phyloP scores from a whole-genome alignment of 495 filamentous ascomycete genomes.

The Podospora tetraspora region DNA sequence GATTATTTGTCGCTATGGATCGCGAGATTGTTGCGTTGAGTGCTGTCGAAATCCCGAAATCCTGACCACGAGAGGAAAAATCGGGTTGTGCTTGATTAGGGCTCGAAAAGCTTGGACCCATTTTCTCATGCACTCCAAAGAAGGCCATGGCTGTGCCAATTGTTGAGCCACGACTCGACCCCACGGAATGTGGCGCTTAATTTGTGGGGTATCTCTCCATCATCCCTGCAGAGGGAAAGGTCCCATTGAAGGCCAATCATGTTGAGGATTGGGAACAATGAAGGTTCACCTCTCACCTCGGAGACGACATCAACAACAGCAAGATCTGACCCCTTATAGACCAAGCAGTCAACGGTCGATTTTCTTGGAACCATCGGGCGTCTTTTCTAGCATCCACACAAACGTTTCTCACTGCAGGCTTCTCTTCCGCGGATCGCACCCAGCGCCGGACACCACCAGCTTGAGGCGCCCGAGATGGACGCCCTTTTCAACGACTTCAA shows the following conservation, averaged over 20 bases:
- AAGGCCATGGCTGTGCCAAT: constrained; percentile 21
- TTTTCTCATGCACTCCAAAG: not conserved
- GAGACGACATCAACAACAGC: not conserved
- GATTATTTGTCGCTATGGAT: constrained; percentile 32
- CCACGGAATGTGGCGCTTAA: constrained; percentile 7
- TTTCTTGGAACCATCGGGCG: not conserved
- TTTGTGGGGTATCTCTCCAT: not conserved
- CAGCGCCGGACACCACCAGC: not conserved
- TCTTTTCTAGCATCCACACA: not conserved
- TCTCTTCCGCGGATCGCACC: not conserved
- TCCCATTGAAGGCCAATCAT: not conserved
- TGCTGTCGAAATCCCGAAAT: constrained; percentile 30
- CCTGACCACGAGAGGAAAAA: constrained; percentile 31
- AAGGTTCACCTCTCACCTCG: not conserved
- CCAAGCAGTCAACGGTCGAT: not conserved
- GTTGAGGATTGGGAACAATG: not conserved
- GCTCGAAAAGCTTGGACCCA: constrained; percentile 29
- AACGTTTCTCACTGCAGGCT: not conserved
- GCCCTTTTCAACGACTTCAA: constrained; percentile 51
- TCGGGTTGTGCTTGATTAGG: constrained; percentile 36
- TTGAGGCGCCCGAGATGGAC: constrained; percentile 49
- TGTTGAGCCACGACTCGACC: not conserved
- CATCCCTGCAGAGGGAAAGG: not conserved
- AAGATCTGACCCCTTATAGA: not conserved
- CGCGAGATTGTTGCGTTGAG: constrained; percentile 28